A percentile compares a stretch with the other conserved stretches of the same genome.
These are phyloP conservation scores for Paxillus ammoniavirescens DNA, from an alignment of 768 basidiomycete genomes.

Conservation along the genomic window DNA sequence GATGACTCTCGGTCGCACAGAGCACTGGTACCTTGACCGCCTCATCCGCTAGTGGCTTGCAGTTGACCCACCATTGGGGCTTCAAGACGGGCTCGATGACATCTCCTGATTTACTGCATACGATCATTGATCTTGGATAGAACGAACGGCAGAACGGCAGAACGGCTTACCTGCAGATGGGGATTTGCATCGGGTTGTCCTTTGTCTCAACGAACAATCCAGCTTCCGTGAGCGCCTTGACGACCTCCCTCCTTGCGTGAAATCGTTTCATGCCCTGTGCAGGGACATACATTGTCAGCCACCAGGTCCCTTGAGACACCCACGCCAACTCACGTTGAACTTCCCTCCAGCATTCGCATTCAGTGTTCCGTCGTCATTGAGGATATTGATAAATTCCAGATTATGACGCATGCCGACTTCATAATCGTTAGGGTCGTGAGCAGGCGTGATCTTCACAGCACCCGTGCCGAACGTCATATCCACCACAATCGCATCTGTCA, in stretches of 20 bases:
- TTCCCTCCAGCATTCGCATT: conserved; percentile 83
- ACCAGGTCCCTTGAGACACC: background rate
- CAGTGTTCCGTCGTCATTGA: conserved; percentile 96
- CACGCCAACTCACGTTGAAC: conserved; percentile 55
- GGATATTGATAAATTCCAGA: conserved; percentile 88
- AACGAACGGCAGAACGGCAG: background rate
- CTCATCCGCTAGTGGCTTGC: conserved; percentile 86
- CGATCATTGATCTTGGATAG: conserved; percentile 2
- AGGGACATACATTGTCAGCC: background rate
- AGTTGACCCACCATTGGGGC: conserved; percentile 99
- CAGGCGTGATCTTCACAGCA: conserved; percentile 98
- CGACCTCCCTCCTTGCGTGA: conserved; percentile 82
- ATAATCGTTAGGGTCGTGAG: conserved; percentile 97
- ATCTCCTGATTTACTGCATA: conserved; percentile 86
- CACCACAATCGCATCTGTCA: conserved; percentile 78
- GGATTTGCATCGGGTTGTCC: conserved; percentile 97
- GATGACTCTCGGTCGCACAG: background rate
- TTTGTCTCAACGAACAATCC: conserved; percentile 89
- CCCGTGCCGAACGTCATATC: conserved; percentile 98
- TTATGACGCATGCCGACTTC: conserved; percentile 87
- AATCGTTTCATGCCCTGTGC: conserved; percentile 94
- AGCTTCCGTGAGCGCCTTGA: conserved; percentile 78
- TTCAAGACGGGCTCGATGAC: conserved; percentile 93
- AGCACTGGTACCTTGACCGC: conserved; percentile 64
- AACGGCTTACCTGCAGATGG: conserved; percentile 73